A percentile compares a stretch with the other conserved stretches of the same genome.
phyloP scores from a whole-genome alignment of 2,329 filamentous ascomycete genomes.

The Ophiosphaerella herpotricha region DNA sequence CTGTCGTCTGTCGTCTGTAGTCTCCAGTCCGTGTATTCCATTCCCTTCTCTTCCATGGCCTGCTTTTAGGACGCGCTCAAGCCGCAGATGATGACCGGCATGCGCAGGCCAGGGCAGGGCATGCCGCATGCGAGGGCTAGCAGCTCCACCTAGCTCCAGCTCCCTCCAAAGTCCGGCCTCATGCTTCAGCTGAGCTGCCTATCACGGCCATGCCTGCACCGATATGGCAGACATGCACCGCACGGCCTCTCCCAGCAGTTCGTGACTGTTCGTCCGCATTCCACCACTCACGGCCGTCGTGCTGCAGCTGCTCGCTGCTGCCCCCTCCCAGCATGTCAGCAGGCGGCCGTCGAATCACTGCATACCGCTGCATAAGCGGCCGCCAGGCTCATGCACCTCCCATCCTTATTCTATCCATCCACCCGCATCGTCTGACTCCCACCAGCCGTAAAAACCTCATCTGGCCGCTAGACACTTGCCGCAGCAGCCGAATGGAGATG shows the following conservation, averaged over 20 bases:
- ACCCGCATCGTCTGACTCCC: constrained; percentile 42
- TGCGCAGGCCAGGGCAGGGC: constrained; percentile 1
- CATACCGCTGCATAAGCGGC: constrained; percentile 41
- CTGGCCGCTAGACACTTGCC: constrained; percentile 38
- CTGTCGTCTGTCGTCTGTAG: too few relatives aligned
- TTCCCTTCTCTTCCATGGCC: too few relatives aligned
- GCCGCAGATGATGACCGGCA: constrained; percentile 3
- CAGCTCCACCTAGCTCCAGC: constrained; percentile 21
- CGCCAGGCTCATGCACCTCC: constrained; percentile 43
- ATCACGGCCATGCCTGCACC: constrained; percentile 24
- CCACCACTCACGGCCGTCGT: constrained; percentile 29
- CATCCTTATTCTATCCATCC: constrained; percentile 29
- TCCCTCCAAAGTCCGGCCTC: constrained; percentile 8
- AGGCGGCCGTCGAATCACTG: constrained; percentile 39
- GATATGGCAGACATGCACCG: constrained; percentile 22
- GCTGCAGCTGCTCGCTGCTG: constrained; percentile 39
- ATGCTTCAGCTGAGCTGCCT: constrained; percentile 24
- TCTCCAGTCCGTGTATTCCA: too few relatives aligned
- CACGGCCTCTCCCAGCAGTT: constrained; percentile 18
- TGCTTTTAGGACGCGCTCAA: constrained; percentile 1
- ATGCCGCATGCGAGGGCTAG: constrained; percentile 17
- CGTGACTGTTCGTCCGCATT: constrained; percentile 13
- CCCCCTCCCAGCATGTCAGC: constrained; percentile 33
- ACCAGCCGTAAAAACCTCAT: constrained; percentile 14
- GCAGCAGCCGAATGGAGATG: constrained; percentile 42